These are phyloP conservation scores for Trifolium subterraneum DNA, from an alignment of 306 rosid genomes.

Conservation along the genomic window DNA sequence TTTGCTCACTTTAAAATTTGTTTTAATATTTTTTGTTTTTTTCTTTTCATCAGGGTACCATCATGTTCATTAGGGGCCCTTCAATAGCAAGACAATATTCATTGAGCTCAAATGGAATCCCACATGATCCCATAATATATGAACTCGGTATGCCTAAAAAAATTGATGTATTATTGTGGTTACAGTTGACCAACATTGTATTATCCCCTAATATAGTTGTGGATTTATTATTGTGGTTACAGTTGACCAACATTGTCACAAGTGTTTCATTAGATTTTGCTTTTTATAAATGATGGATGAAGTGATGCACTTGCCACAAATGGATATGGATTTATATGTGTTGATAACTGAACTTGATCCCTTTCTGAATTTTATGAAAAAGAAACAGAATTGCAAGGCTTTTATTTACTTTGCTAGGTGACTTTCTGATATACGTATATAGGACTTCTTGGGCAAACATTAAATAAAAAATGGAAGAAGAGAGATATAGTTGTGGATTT, in stretches of 20 bases:
- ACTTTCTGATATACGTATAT: neutral
- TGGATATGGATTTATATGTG: slow-evolving; percentile 2
- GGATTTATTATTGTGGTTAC: neutral
- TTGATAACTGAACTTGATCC: neutral
- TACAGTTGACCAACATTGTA: no score
- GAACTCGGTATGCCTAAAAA: no score
- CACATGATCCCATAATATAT: no score
- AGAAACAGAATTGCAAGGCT: no score
- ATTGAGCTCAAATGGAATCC: no score
- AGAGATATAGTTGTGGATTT: neutral
- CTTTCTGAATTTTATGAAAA: no score
- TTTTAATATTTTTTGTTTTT: no score
- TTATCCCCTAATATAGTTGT: neutral
- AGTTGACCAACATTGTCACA: neutral
- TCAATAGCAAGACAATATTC: no score
- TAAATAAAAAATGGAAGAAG: neutral
- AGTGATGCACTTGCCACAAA: neutral
- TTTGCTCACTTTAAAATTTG: no score
- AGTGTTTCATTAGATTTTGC: neutral
- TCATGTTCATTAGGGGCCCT: no score
- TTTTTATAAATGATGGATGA: neutral
- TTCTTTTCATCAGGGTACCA: no score
- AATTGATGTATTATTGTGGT: no score
- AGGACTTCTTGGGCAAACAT: neutral
- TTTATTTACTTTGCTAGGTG: neutral